Evolutionary conservation across 331 rosid species (phyloP), one percentile per base, ranked within the genome.

Genomic region (Quercus phellos): DNA sequence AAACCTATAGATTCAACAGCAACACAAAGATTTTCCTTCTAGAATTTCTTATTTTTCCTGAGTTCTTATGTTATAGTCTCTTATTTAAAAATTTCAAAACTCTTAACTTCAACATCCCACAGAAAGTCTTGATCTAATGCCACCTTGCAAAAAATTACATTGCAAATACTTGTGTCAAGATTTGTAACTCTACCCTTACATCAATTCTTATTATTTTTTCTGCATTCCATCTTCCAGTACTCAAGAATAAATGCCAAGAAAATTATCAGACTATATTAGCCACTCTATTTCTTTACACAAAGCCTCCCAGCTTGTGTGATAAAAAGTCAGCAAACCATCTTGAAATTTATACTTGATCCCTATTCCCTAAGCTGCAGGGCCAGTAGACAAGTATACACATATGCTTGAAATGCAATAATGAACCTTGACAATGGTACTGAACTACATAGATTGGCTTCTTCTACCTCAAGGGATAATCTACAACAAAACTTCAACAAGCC

Each of bases 51-150:
- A 26, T 42, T 58, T 58, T 70, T 61, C 61, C 71, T 55, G 4
- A 74, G 21, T 43, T 63, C 51, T 68, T 54, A 50, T 56, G 34
- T 18, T 18, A 74, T 4, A 32, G 38, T 55, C 55, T 59, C 67
- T 55, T 78, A 38, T 38, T 50, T 68, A 9, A 35, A n/a, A 68
- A 42, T 74, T 74, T 54, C 38, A 34, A 17, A 63, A 18, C 16
- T 66, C 71, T 6, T 2, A 5, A 66, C 68, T 26, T 26, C 38
- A 61, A 6, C n/a, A 14, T 34, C 71, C 71, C n/a, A 32, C 72
- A 74, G 61, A 85, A 75, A 64, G 72, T 18, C 42, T 50, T 75
- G 81, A 83, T 70, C 38, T 30, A 21, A 77, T 55, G 21, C 42
- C 34, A 77, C 17, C 64, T 30, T 67, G 51, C 79, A 64, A 73